Conservation (phyloP, 2,329 filamentous ascomycete genomes). For the Esteya vermicola region DNA sequence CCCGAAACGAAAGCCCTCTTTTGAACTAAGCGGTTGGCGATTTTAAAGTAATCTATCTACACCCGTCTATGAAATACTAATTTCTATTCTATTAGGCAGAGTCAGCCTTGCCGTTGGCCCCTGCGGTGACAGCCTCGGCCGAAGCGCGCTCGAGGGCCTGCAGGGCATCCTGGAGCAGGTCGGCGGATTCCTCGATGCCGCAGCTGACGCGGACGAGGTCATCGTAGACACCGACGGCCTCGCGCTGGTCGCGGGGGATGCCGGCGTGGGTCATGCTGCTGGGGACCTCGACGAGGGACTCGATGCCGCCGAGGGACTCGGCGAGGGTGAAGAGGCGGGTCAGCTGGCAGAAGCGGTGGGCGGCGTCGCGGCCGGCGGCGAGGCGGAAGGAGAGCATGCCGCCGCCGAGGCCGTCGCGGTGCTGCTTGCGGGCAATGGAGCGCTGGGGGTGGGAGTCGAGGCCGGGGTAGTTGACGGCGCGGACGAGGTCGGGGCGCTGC, state of each 20-base stretch:
- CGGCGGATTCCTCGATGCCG: constrained; percentile 80
- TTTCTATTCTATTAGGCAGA: neutral
- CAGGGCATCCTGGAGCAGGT: constrained; percentile 68
- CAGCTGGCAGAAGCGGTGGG: constrained; percentile 80
- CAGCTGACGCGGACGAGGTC: constrained; percentile 89
- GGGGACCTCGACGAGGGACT: constrained; percentile 83
- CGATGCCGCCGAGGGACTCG: constrained; percentile 77
- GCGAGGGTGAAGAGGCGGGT: constrained; percentile 88
- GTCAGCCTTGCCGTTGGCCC: constrained; percentile 1
- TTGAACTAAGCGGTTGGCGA: too few species aligned
- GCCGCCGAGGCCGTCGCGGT: constrained; percentile 85
- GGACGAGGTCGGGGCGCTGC: constrained; percentile 62
- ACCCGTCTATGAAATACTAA: neutral
- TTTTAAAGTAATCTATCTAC: too few species aligned
- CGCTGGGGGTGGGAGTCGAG: constrained; percentile 78
- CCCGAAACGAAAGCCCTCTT: too few species aligned
- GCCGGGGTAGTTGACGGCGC: constrained; percentile 85
- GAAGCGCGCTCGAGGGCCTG: constrained; percentile 68
- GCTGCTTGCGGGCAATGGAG: constrained; percentile 74
- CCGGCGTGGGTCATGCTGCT: constrained; percentile 95
- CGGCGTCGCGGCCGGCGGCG: constrained; percentile 69
- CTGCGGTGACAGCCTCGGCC: constrained; percentile 9
- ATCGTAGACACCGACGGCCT: constrained; percentile 87
- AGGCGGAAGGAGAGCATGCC: constrained; percentile 98
- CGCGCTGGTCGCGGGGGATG: constrained; percentile 79